Conservation (phyloP, 176 grass and related monocot genomes). For the Zizania latifolia region DNA sequence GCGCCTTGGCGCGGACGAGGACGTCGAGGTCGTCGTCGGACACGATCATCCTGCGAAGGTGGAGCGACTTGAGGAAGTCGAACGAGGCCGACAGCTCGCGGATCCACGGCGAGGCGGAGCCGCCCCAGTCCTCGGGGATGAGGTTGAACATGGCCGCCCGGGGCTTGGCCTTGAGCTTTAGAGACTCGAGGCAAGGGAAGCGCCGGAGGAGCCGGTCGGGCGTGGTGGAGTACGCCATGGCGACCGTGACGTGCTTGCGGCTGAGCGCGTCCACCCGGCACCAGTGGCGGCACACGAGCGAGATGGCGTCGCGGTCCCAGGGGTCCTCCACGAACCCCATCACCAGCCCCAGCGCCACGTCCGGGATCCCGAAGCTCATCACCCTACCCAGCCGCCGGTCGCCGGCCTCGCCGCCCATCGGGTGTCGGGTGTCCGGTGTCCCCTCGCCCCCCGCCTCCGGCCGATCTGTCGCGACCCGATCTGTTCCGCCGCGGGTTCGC, state of each 20-base stretch:
- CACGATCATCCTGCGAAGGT: slow-evolving; percentile 83
- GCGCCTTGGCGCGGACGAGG: slow-evolving; percentile 55
- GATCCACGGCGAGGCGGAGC: slow-evolving; percentile 73
- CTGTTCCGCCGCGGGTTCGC: slow-evolving; percentile 17
- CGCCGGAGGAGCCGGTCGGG: slow-evolving; percentile 58
- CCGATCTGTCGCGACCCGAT: slow-evolving; percentile 33
- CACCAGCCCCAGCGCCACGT: slow-evolving; percentile 62
- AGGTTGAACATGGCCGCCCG: slow-evolving; percentile 97
- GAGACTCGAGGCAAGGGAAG: slow-evolving; percentile 80
- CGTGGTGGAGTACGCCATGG: slow-evolving; percentile 83
- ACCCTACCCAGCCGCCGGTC: slow-evolving; percentile 33
- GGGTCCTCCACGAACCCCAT: slow-evolving; percentile 76
- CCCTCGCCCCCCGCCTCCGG: neutral
- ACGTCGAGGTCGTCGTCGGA: slow-evolving; percentile 52
- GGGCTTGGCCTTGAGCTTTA: slow-evolving; percentile 91
- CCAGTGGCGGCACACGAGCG: slow-evolving; percentile 87
- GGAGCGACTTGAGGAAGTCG: slow-evolving; percentile 65
- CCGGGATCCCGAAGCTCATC: slow-evolving; percentile 71
- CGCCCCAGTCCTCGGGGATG: slow-evolving; percentile 88
- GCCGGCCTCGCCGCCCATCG: neutral
- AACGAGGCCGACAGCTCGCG: slow-evolving; percentile 54
- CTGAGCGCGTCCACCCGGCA: slow-evolving; percentile 53
- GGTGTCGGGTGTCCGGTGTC: too few species aligned
- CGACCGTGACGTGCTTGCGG: slow-evolving; percentile 87
- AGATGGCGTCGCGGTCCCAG: slow-evolving; percentile 84